These are phyloP conservation scores for Leccinum barrowsii DNA, from an alignment of 768 basidiomycete species.

Conservation along the genomic window DNA sequence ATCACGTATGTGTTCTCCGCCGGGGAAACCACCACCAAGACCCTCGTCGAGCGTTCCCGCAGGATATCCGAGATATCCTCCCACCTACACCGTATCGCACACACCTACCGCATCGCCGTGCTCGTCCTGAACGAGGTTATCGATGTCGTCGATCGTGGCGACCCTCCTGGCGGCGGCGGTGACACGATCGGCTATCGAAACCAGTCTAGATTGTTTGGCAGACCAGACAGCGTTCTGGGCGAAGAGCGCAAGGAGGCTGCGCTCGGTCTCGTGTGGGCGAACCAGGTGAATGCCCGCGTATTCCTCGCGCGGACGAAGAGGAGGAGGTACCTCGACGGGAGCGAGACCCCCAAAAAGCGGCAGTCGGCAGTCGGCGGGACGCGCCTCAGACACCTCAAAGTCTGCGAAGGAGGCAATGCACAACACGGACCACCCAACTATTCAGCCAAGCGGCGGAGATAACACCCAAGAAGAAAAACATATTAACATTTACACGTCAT, in stretches of 20 bases:
- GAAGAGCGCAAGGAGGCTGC: conserved; percentile 73
- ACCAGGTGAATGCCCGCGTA: conserved; percentile 82
- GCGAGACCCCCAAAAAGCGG: conserved; percentile 28
- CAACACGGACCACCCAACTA: too few relatives aligned
- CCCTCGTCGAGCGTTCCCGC: conserved; percentile 70
- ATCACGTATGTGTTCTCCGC: conserved; percentile 26
- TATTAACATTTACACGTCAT: too few relatives aligned
- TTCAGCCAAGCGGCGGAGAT: too few relatives aligned
- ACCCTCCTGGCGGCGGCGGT: conserved; percentile 4
- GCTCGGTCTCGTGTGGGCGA: conserved; percentile 91
- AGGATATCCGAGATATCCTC: conserved; percentile 64
- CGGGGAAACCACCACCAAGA: conserved; percentile 54
- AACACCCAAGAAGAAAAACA: too few relatives aligned
- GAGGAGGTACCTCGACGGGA: conserved; percentile 50
- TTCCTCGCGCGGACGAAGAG: conserved; percentile 78
- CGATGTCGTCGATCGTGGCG: conserved; percentile 58
- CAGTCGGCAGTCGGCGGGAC: too few relatives aligned
- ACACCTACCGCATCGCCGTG: conserved; percentile 61
- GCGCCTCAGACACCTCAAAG: too few relatives aligned
- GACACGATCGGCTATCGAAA: conserved; percentile 55
- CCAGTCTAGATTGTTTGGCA: conserved; percentile 75
- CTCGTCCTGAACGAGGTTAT: conserved; percentile 88
- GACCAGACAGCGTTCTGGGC: conserved; percentile 54
- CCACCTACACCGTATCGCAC: conserved; percentile 69
- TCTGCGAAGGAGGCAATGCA: too few relatives aligned